Evolutionary conservation across 2,329 filamentous ascomycete genomes (phyloP), one percentile per base, ranked within the genome.

Genomic region (Fusarium odoratissimum): DNA sequence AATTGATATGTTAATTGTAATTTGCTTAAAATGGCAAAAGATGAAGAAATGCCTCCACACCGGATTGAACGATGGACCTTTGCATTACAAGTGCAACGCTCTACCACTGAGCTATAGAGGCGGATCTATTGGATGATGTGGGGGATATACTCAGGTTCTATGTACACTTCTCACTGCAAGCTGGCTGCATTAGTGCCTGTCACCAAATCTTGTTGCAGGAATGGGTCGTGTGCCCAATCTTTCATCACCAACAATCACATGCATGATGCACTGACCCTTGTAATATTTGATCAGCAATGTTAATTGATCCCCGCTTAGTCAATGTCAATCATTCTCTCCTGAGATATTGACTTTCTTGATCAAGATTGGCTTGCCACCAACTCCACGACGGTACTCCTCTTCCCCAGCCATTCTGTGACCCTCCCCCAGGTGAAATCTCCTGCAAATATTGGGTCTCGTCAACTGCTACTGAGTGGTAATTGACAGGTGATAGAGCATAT

Each of bases 41-140:
- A 8, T 16, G 0, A 23, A 28, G 17, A 2, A 4, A 40, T 69
- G 66, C 66, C 66, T 69, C 66, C 64, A 69, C 66, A 69, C 66
- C 51, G 66, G 66, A 69, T 69, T 69, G 66, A 69, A 69, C 66
- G 51, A 69, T 69, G 66, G 66, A 69, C 66, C 66, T 69, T 69
- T 35, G 66, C 66, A 69, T 69, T 69, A 69, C 66, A 68, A 69
- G 66, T 69, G 66, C 66, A 35, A 69, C 66, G 66, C 66, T 69
- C 66, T 69, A 69, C 66, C 66, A 69, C 66, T 69, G 66, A 69
- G 66, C 66, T 69, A 69, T 69, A 69, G 51, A 69, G 66, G 66
- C 66, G 16, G n/a, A 19, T 51, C 30, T 40, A 12, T 12, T 55
- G 4, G 31, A 67, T 67, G 64, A 35, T 14, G 37, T 14, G 7